Conservation (phyloP, 495 filamentous ascomycete species). For the Hypoxylon perforatum region DNA sequence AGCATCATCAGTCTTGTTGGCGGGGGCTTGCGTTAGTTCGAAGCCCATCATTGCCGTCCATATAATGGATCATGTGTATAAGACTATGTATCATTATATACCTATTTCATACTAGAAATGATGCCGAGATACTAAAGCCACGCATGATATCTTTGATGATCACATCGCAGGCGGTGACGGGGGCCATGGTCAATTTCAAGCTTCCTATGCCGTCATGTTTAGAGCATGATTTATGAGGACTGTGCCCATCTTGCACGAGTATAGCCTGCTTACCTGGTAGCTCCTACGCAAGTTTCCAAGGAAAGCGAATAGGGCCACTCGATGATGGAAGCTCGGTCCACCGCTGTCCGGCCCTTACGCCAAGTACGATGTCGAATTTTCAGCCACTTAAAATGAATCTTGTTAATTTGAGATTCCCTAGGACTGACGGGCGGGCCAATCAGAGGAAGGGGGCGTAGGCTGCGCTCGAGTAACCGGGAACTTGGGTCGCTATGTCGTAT, state of each 20-base stretch:
- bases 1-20: slow-evolving; percentile 15
- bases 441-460: slow-evolving; percentile 2
- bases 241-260: neutral
- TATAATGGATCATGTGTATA: slow-evolving; percentile 35
- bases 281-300: no score
- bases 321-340: no score
- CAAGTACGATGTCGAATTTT: slow-evolving; percentile 13
- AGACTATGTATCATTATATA: slow-evolving; percentile 46
- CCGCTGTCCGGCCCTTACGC: neutral
- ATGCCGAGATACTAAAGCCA: neutral
- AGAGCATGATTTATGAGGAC: neutral
- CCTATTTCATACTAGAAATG: slow-evolving; percentile 28
- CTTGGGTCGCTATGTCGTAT: slow-evolving; percentile 32
- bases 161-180: neutral
- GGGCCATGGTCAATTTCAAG: neutral
- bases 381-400: slow-evolving; percentile 15
- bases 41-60: slow-evolving; percentile 21
- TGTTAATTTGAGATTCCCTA: slow-evolving; percentile 13
- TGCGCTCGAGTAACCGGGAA: slow-evolving; percentile 32
- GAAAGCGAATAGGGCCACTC: no score
- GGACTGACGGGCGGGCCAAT: slow-evolving; percentile 22
- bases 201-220: neutral
- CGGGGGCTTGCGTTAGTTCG: neutral
- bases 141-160: neutral
- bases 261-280: no score